Evolutionary conservation across 306 rosid species (phyloP), one percentile per base, ranked within the genome.

Genomic region (Sphenostylis stenocarpa): DNA sequence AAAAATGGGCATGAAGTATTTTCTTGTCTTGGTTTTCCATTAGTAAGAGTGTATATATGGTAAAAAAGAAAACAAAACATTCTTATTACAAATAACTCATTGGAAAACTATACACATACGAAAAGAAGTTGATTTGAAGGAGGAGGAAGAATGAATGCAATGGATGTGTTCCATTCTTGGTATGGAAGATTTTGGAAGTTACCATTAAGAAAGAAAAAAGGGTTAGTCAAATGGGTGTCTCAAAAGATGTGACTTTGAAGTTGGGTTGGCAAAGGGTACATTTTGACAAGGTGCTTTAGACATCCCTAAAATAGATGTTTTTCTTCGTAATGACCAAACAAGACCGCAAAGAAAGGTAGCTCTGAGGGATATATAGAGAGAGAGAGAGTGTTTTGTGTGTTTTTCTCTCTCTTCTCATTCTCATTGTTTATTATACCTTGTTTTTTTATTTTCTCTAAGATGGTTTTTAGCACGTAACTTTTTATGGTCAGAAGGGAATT

Each of bases 161-260:
- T 20, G 47, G 21, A 48, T 41, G 78, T 70, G 26, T 61, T 61
- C 19, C 56, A 61, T 65, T 43, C 17, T 53, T 41, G 14, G 10
- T 19, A 36, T 58, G 75, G 78, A 76, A 84, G 76, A 51, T 71
- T 79, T 82, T 63, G 69, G 77, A 78, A 78, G 76, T 75, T 74
- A 24, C 39, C 52, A 83, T 44, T 73, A 70, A 75, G 72, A 86
- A 85, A 62, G 75, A 69, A 83, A 58, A 81, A 87, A 86, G 80
- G 80, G 80, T 72, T 82, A 79, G 96, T 93, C 98, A 87, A n/a
- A 90, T 85, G 75, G 70, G 68, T 84, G 44, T 85, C 74, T 87
- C 43, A 85, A 93, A 90, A 87, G 94, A 84, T 67, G 88, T 65
- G 74, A 84, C 75, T 70, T 76, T 31, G 19, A 53, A 76, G 73